Evolutionary conservation across 257 asterid species (phyloP), one percentile per base, ranked within the genome.

Genomic region (Thymus mandschuricus): DNA sequence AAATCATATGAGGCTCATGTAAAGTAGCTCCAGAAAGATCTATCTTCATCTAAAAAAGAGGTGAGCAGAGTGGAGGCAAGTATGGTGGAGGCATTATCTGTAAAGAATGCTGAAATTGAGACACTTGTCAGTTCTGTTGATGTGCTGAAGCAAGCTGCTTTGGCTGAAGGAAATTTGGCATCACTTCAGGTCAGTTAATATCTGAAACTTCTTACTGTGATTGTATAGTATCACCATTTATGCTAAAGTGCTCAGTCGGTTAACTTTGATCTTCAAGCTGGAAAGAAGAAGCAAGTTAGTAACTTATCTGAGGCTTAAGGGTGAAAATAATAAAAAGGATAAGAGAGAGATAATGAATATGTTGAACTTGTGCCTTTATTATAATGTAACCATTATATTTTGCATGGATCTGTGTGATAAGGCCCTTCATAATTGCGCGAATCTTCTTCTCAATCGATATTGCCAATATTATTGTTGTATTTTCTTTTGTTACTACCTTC

Each of bases 71-170:
- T 69, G 68, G 99, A 90, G 83, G 82, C 92, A 68, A 90, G 75
- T 74, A 88, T 95, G 97, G 82, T 82, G 61, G 96, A 90, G 79
- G 97, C 99, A 60, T 84, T 95, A 76, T 77, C 96, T 13, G 97
- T 98, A 54, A 95, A 95, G 78, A 95, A 95, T 86, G 85, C 98
- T 80, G 99, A 95, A 87, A 92, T 95, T 69, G 99, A 90, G 88
- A 72, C 87, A 71, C 97, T 92, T 79, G 81, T 81, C 66, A 82
- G 80, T 80, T 90, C 98, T 64, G 72, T 83, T 75, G 97, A 92
- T 78, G 81, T 85, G 68, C 80, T 90, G 71, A 95, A 91, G 85
- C 98, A 95, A 81, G 89, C 94, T 75, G 94, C 96, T 78, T 73
- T 87, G 75, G 81, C 97, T 59, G 98, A 95, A 88, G 98, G 89